phyloP scores from a whole-genome alignment of 1,284 basidiomycete genomes.

The Pyrrhoderma lamaoense region DNA sequence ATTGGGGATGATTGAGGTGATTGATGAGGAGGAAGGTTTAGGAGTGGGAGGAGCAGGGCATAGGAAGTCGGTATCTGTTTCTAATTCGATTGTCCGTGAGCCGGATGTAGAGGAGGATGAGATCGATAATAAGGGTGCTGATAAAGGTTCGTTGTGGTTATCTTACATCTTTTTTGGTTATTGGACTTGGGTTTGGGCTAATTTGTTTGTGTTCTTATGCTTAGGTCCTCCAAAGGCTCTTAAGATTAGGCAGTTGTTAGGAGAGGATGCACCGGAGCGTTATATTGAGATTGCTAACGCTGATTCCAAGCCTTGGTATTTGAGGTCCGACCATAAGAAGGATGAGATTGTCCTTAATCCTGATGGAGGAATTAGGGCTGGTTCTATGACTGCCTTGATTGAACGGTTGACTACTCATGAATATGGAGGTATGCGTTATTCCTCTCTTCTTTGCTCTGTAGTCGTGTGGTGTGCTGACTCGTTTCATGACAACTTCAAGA shows the following conservation, averaged over 20 bases:
- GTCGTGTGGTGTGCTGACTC: background rate
- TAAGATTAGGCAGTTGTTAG: conserved; percentile 16
- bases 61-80: conserved; percentile 10
- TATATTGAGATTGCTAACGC: conserved; percentile 17
- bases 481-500: conserved; percentile 38
- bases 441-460: too few species aligned
- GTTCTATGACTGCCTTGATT: conserved; percentile 79
- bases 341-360: conserved; percentile 81
- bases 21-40: too few species aligned
- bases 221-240: conserved; percentile 9
- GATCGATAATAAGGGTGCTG: conserved; percentile 11
- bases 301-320: conserved; percentile 73
- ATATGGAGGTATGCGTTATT: conserved; percentile 61
- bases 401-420: conserved; percentile 90
- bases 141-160: background rate
- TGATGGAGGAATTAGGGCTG: conserved; percentile 79
- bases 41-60: conserved; percentile 1
- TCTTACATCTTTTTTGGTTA: background rate
- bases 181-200: background rate
- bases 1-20: too few species aligned
- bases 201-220: background rate
- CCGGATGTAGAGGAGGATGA: conserved; percentile 17
- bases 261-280: conserved; percentile 16
- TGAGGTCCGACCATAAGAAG: conserved; percentile 73
- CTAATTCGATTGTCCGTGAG: background rate